phyloP scores from a whole-genome alignment of 2,329 filamentous ascomycete genomes.

The Fusarium globosum region DNA sequence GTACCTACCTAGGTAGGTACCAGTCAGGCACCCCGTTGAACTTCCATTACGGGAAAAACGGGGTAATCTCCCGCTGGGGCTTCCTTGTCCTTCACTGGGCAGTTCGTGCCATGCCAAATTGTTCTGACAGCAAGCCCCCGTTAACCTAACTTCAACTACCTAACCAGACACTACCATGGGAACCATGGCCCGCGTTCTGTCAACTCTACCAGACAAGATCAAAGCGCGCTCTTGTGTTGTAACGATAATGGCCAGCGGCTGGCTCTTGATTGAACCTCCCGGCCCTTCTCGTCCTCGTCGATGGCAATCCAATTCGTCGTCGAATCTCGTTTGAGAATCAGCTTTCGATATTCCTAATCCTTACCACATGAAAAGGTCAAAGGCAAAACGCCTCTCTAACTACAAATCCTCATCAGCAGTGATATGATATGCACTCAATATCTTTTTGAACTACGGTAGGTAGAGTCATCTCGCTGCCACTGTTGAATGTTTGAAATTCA shows the following conservation, averaged over 20 bases:
- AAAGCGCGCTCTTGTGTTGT: background rate
- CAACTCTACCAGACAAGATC: background rate
- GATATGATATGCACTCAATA: background rate
- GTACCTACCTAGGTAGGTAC: background rate
- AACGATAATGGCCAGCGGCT: background rate
- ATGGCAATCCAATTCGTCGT: background rate
- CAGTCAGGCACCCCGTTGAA: slow-evolving; percentile 27
- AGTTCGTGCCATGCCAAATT: background rate
- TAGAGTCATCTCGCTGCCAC: background rate
- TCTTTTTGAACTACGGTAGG: background rate
- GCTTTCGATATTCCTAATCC: background rate
- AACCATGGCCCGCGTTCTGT: background rate
- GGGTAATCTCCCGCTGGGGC: slow-evolving; percentile 27
- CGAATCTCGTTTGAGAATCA: slow-evolving; percentile 3
- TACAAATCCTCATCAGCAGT: background rate
- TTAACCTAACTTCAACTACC: background rate
- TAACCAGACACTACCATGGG: background rate
- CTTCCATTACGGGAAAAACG: slow-evolving; percentile 15
- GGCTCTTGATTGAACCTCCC: background rate
- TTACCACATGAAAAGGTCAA: slow-evolving; percentile 1
- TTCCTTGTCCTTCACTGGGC: slow-evolving; percentile 20
- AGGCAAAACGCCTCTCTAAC: background rate
- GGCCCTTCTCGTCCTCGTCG: background rate
- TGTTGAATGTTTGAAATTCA: background rate
- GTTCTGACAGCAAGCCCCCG: background rate